phyloP scores from a whole-genome alignment of 228 moss, liverwort and hornwort genomes.

The Sphagnum fallax region DNA sequence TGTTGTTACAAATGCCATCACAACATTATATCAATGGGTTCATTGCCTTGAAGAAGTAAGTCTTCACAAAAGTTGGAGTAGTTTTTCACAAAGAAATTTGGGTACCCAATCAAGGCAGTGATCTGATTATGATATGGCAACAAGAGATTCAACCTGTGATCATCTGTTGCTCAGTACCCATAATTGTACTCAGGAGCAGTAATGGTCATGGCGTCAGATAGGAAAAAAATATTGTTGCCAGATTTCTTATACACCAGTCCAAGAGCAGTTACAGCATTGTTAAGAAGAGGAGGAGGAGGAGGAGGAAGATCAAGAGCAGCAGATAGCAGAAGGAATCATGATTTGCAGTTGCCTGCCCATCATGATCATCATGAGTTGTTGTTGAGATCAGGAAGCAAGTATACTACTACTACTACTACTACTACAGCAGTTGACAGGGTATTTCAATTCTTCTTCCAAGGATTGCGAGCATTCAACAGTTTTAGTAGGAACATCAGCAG shows the following conservation, averaged over 20 bases:
- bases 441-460: slow-evolving; percentile 35
- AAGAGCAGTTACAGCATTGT: slow-evolving; percentile 18
- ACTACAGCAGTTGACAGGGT: slow-evolving; percentile 11
- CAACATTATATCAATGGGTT: too few species aligned
- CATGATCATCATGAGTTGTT: not conserved
- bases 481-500: slow-evolving; percentile 19
- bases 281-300: not conserved
- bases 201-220: too few species aligned
- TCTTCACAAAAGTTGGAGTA: too few species aligned
- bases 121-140: too few species aligned
- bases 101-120: too few species aligned
- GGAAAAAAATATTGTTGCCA: slow-evolving; percentile 33
- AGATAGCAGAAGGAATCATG: not conserved
- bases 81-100: too few species aligned
- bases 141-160: too few species aligned
- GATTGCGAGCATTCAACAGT: slow-evolving; percentile 24
- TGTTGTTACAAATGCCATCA: too few species aligned
- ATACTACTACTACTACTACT: slow-evolving; percentile 2
- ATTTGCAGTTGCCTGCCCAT: not conserved
- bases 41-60: too few species aligned
- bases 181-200: too few species aligned
- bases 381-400: slow-evolving; percentile 10
- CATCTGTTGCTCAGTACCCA: too few species aligned
- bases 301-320: not conserved
- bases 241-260: slow-evolving; percentile 52